A percentile compares a stretch with the other conserved stretches of the same genome.
Conservation (phyloP, 371 early-diverging fungal species). For the Mucor indicus region DNA sequence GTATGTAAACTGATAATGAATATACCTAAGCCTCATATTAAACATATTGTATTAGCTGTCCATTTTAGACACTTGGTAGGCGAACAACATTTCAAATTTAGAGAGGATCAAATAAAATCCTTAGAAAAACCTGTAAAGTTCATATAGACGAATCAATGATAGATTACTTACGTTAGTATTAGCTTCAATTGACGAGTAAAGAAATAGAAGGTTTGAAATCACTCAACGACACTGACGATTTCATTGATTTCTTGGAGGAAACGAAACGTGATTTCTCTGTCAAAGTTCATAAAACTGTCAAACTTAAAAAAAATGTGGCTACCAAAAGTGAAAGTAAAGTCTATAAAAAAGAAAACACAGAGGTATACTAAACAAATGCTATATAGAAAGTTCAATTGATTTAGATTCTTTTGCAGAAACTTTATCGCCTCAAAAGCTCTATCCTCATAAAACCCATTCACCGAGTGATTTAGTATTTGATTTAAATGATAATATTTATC, state of each 20-base stretch:
- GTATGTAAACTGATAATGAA: no score
- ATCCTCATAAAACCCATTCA: slow-evolving; percentile 9
- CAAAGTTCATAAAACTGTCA: slow-evolving; percentile 42
- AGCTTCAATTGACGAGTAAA: slow-evolving; percentile 32
- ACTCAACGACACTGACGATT: slow-evolving; percentile 34
- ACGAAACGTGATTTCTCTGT: slow-evolving; percentile 35
- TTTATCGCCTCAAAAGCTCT: background rate
- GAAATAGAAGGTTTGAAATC: slow-evolving; percentile 20
- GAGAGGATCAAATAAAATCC: slow-evolving; percentile 19
- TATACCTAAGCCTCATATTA: no score
- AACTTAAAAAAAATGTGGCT: slow-evolving; percentile 7
- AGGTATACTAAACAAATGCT: no score
- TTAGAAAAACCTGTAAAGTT: slow-evolving; percentile 31
- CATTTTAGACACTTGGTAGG: slow-evolving; percentile 46
- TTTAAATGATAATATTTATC: slow-evolving; percentile 37
- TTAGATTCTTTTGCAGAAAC: slow-evolving; percentile 5
- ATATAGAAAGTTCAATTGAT: slow-evolving; percentile 10
- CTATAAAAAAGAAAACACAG: background rate
- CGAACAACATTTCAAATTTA: slow-evolving; percentile 36
- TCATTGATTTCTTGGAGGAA: slow-evolving; percentile 44
- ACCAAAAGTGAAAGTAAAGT: slow-evolving; percentile 4
- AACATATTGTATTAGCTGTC: no score
- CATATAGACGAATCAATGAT: no score
- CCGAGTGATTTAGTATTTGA: slow-evolving; percentile 22
- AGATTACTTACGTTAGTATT: no score